Percentiles rank a stretch among this genome's conserved stretches.
Evolutionary conservation across 1,284 basidiomycete species (phyloP).

Genomic region (Trametes sp.): DNA sequence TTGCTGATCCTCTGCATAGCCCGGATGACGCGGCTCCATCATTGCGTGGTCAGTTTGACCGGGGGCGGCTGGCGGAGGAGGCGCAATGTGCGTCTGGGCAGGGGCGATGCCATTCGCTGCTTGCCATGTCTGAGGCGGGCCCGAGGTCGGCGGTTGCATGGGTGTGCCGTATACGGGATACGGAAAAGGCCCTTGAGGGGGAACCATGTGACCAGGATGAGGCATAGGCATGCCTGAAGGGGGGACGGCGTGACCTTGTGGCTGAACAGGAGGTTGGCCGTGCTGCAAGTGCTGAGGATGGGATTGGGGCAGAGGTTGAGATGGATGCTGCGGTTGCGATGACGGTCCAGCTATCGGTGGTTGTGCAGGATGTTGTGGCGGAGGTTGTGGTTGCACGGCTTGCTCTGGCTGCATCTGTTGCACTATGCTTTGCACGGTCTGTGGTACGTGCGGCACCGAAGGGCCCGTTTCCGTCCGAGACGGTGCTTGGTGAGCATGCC

Average conservation of each 20-base stretch:
- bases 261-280: slow-evolving; percentile 9
- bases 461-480: slow-evolving; percentile 29
- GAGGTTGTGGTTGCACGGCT: slow-evolving; percentile 35
- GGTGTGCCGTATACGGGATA: slow-evolving; percentile 56
- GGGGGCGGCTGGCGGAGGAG: slow-evolving; percentile 29
- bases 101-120: slow-evolving; percentile 64
- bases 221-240: slow-evolving; percentile 41
- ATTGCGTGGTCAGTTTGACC: slow-evolving; percentile 46
- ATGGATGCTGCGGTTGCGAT: slow-evolving; percentile 20
- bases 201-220: slow-evolving; percentile 28
- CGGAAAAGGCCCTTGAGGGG: slow-evolving; percentile 43
- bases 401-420: slow-evolving; percentile 32
- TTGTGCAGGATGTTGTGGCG: slow-evolving; percentile 25
- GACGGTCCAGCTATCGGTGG: slow-evolving; percentile 19
- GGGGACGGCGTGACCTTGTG: slow-evolving; percentile 37
- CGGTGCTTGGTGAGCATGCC: slow-evolving; percentile 22
- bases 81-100: slow-evolving; percentile 65
- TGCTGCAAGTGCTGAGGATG: slow-evolving; percentile 18
- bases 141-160: slow-evolving; percentile 54
- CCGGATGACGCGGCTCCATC: slow-evolving; percentile 54
- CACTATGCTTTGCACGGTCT: slow-evolving; percentile 20
- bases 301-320: slow-evolving; percentile 27
- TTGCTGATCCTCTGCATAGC: slow-evolving; percentile 53
- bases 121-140: slow-evolving; percentile 70
- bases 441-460: slow-evolving; percentile 27